phyloP scores from a whole-genome alignment of 2,329 filamentous ascomycete genomes.

The Sporothrix protearum region DNA sequence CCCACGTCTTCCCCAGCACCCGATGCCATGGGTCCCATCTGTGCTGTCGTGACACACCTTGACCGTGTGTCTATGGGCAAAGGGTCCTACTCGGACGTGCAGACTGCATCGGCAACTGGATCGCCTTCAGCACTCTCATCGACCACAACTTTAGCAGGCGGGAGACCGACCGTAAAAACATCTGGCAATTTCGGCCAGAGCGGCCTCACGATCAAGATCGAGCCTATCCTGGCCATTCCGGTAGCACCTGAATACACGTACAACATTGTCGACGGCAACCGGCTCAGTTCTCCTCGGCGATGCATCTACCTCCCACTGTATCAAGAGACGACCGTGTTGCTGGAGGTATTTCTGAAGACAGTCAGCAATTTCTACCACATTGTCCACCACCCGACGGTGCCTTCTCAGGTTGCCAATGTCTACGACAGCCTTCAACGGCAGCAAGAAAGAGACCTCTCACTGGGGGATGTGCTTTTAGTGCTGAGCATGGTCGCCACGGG shows the following conservation, averaged over 20 bases:
- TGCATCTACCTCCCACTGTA: slow-evolving; percentile 15
- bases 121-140: not conserved
- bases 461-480: slow-evolving; percentile 16
- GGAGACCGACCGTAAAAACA: not conserved
- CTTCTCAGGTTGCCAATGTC: not conserved
- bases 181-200: not conserved
- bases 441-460: not conserved
- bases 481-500: slow-evolving; percentile 18
- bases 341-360: not conserved
- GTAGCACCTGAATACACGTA: slow-evolving; percentile 10
- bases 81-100: slow-evolving; percentile 5
- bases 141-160: not conserved
- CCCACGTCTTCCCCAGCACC: not conserved
- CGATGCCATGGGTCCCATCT: slow-evolving; percentile 13
- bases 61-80: slow-evolving; percentile 23
- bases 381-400: slow-evolving; percentile 19
- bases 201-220: not conserved
- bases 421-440: slow-evolving; percentile 12
- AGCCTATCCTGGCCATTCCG: slow-evolving; percentile 3
- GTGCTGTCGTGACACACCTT: slow-evolving; percentile 18
- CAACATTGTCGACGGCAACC: slow-evolving; percentile 8
- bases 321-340: not conserved
- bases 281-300: not conserved
- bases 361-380: slow-evolving; percentile 22
- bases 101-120: not conserved